phyloP scores from a whole-genome alignment of 1,139 yeast genomes.

The Suhomyces choctaworum region DNA sequence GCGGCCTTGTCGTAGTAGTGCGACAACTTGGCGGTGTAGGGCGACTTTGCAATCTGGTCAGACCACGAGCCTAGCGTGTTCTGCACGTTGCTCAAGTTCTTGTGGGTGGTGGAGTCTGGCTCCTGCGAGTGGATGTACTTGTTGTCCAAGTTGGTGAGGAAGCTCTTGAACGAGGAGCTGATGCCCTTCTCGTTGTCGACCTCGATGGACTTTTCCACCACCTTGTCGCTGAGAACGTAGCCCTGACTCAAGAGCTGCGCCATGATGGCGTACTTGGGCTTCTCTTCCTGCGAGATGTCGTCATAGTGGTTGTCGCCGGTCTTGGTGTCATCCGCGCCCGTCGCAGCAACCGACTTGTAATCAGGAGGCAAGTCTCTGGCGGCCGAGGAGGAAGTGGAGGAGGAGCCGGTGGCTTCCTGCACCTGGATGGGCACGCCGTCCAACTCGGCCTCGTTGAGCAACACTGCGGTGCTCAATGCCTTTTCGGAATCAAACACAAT shows the following conservation, averaged over 20 bases:
- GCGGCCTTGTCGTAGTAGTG: slow-evolving; percentile 53
- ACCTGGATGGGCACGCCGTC: slow-evolving; percentile 58
- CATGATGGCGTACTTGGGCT: slow-evolving; percentile 73
- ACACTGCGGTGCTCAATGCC: slow-evolving; percentile 73
- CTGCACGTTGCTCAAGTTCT: slow-evolving; percentile 15
- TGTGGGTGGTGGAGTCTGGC: slow-evolving; percentile 33
- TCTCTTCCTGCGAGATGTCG: slow-evolving; percentile 72
- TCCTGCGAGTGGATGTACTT: slow-evolving; percentile 61
- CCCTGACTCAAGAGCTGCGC: slow-evolving; percentile 78
- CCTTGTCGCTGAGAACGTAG: slow-evolving; percentile 62
- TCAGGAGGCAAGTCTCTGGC: slow-evolving; percentile 19
- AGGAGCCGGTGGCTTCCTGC: slow-evolving; percentile 23
- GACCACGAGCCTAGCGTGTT: slow-evolving; percentile 14
- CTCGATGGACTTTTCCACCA: slow-evolving; percentile 58
- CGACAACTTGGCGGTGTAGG: slow-evolving; percentile 32
- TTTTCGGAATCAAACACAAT: slow-evolving; percentile 58
- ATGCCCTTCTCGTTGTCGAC: slow-evolving; percentile 68
- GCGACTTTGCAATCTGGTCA: slow-evolving; percentile 16
- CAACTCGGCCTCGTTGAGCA: slow-evolving; percentile 73
- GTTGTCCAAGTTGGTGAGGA: slow-evolving; percentile 54
- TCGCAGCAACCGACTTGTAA: slow-evolving; percentile 12
- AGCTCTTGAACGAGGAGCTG: slow-evolving; percentile 55
- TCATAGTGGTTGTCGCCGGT: slow-evolving; percentile 39
- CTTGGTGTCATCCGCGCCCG: slow-evolving; percentile 24
- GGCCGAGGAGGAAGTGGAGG: slow-evolving; percentile 6